phyloP scores from a whole-genome alignment of 1,284 basidiomycete genomes.

The Tremellales sp. region DNA sequence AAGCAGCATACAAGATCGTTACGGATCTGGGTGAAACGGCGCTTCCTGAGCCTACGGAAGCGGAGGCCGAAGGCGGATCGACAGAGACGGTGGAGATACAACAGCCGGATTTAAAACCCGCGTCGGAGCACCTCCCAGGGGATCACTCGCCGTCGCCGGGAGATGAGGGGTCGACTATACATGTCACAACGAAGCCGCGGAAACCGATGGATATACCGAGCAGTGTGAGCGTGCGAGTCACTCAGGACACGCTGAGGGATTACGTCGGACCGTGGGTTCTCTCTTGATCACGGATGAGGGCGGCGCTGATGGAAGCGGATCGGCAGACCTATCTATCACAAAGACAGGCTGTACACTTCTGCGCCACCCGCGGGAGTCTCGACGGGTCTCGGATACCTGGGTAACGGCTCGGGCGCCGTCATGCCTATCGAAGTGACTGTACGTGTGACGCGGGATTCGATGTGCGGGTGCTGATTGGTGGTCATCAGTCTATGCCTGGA shows the following conservation, averaged over 20 bases:
- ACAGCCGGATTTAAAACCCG: conserved; percentile 47
- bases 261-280: conserved; percentile 77
- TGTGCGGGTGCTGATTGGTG: conserved; percentile 7
- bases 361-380: conserved; percentile 87
- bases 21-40: conserved; percentile 84
- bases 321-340: conserved; percentile 76
- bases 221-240: conserved; percentile 74
- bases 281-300: neutral
- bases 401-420: conserved; percentile 91
- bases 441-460: conserved; percentile 36
- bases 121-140: conserved; percentile 44
- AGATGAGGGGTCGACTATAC: conserved; percentile 34
- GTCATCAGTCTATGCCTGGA: conserved; percentile 75
- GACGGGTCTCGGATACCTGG: conserved; percentile 90
- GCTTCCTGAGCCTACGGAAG: conserved; percentile 62
- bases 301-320: conserved; percentile 1
- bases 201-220: conserved; percentile 78
- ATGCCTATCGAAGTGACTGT: conserved; percentile 96
- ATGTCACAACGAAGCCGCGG: conserved; percentile 65
- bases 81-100: conserved; percentile 39
- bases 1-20: conserved; percentile 90
- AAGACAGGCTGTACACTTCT: conserved; percentile 82
- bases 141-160: conserved; percentile 24
- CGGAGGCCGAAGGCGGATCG: conserved; percentile 10
- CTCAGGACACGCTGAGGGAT: conserved; percentile 82